Evolutionary conservation across 2,329 filamentous ascomycete genomes (phyloP), one percentile per base, ranked within the genome.

Genomic region (Aspergillus fijiensis): DNA sequence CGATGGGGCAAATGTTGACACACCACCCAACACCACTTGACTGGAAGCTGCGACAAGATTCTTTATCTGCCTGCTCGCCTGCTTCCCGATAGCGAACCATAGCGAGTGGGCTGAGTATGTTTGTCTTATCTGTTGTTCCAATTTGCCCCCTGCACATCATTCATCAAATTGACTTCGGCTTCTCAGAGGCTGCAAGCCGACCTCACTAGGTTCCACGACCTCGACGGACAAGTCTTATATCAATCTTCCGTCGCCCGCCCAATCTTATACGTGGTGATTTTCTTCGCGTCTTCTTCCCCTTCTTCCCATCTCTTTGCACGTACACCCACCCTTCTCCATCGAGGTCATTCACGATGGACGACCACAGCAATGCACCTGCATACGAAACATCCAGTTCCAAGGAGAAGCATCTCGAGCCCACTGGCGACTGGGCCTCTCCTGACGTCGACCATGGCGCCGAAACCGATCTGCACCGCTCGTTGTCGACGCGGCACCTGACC

Each of bases 401-500:
- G 51, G 53, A 55, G n/a, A 55, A 55, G 27, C 47, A 55, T 33
- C 42, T 45, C 14, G 53, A 55, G 29, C 53, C 53, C 6, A 19
- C 19, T 5, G 21, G 21, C 42, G 42, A 42, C n/a, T 55, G 53
- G 53, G n/a, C 45, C 5, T 55, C 53, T 2, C 27, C 48, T 29
- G 53, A 55, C n/a, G n/a, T 55, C 7, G 68, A 69, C 51, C 58
- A 71, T 65, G 69, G 69, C 25, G 66, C 68, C 10, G 68, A 69
- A 10, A 65, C 68, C 5, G 67, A 78, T 56, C 71, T 81, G 19
- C 71, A 74, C 48, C 74, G 78, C 19, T 67, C 70, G 5, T 72
- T 81, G 35, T 72, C 74, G 60, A 79, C 77, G 12, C 72, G 75
- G 29, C 75, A 77, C 64, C 62, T 77, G n/a, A 74, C 71, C 51